Conservation (phyloP, 208 protist species). For the Kentomonas sorsogonicus region DNA sequence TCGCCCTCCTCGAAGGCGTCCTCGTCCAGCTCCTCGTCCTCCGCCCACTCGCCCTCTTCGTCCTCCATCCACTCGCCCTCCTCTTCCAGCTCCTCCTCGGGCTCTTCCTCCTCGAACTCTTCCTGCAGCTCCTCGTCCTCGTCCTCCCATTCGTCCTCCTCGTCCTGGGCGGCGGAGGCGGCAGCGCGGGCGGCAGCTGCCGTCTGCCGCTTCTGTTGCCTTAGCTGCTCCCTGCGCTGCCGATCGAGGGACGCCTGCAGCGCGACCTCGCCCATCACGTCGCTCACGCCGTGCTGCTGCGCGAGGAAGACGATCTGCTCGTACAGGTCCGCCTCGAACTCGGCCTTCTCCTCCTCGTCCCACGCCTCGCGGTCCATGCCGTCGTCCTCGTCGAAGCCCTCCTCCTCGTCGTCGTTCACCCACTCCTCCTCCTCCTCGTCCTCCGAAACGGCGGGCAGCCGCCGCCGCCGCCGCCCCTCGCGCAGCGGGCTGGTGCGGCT, state of each 20-base stretch:
- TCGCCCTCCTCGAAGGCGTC: background rate
- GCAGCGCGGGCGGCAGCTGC: background rate
- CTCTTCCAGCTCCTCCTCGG: constrained; percentile 1
- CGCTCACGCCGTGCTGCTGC: constrained; percentile 28
- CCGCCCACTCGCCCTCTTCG: constrained; percentile 5
- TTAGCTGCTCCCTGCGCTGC: background rate
- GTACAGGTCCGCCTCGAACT: constrained; percentile 42
- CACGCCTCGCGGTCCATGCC: constrained; percentile 14
- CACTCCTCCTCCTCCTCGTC: constrained; percentile 22
- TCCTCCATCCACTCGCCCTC: constrained; percentile 9
- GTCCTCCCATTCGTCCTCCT: constrained; percentile 3
- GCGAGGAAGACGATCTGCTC: constrained; percentile 26
- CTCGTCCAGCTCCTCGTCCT: constrained; percentile 3
- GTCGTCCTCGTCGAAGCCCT: constrained; percentile 12
- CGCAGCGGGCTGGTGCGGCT: too few relatives aligned
- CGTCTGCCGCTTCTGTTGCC: background rate
- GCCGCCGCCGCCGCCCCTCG: background rate
- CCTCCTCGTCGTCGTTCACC: constrained; percentile 10
- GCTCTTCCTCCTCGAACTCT: constrained; percentile 1
- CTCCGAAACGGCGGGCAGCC: constrained; percentile 14
- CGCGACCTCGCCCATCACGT: constrained; percentile 29
- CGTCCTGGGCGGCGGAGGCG: background rate
- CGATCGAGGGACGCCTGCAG: constrained; percentile 17
- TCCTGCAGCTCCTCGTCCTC: constrained; percentile 9
- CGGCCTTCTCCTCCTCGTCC: constrained; percentile 31